A percentile compares a stretch with the other conserved stretches of the same genome.
Conservation (phyloP, 306 rosid species). For the Cicer pinnatifidum region DNA sequence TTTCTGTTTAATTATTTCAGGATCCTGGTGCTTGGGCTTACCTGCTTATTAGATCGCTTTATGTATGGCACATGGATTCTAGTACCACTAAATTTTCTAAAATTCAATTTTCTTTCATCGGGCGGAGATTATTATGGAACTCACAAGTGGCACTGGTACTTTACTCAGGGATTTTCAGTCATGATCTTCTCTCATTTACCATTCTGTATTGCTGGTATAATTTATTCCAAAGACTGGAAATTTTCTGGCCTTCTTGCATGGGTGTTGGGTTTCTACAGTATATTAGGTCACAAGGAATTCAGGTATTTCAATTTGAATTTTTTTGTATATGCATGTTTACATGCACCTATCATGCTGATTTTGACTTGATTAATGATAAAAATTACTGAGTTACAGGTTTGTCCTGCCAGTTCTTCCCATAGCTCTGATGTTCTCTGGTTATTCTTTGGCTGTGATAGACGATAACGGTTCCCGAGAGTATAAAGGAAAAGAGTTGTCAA, state of each 20-base stretch:
- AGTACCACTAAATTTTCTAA: slow-evolving; percentile 88
- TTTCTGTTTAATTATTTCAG: slow-evolving; percentile 52
- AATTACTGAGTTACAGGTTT: slow-evolving; percentile 63
- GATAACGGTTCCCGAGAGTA: slow-evolving; percentile 43
- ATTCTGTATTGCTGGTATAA: slow-evolving; percentile 74
- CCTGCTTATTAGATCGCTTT: slow-evolving; percentile 69
- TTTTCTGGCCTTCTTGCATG: slow-evolving; percentile 77
- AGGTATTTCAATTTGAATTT: slow-evolving; percentile 56
- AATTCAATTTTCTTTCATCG: slow-evolving; percentile 88
- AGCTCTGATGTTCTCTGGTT: slow-evolving; percentile 88
- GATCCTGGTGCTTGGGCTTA: slow-evolving; percentile 73
- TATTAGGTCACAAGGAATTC: slow-evolving; percentile 95
- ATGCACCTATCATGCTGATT: slow-evolving; percentile 20
- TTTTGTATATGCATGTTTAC: slow-evolving; percentile 35
- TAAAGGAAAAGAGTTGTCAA: slow-evolving; percentile 47
- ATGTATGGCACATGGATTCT: slow-evolving; percentile 86
- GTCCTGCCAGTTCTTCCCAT: slow-evolving; percentile 94
- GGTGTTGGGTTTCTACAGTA: slow-evolving; percentile 82
- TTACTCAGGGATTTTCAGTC: slow-evolving; percentile 87
- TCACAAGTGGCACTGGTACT: slow-evolving; percentile 99
- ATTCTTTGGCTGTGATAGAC: slow-evolving; percentile 65
- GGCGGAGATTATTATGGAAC: slow-evolving; percentile 99
- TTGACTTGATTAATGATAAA: slow-evolving; percentile 41
- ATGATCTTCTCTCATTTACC: slow-evolving; percentile 85
- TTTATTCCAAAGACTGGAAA: slow-evolving; percentile 81